Conservation (phyloP, 306 rosid genomes). For the Carpinus fangiana region DNA sequence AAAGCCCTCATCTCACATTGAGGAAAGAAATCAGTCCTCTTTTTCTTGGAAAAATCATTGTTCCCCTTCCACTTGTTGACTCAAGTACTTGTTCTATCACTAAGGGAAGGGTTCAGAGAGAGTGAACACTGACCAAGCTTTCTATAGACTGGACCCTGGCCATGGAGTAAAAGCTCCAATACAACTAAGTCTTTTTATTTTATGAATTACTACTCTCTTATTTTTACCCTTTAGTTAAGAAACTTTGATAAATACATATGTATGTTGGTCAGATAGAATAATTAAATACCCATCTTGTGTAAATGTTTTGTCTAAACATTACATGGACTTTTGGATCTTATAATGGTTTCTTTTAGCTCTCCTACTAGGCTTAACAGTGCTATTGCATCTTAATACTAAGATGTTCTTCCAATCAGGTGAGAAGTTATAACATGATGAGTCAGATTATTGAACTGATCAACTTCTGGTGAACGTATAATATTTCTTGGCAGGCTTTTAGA, state of each 20-base stretch:
- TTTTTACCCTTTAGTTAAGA: neutral
- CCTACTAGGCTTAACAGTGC: neutral
- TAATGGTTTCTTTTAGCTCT: neutral
- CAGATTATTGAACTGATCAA: neutral
- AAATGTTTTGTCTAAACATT: too few species aligned
- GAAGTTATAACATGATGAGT: neutral
- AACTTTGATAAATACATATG: too few species aligned
- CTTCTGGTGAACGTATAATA: neutral
- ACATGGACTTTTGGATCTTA: neutral
- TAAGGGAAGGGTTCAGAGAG: neutral
- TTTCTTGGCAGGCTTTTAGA: neutral
- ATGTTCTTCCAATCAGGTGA: constrained; percentile 4
- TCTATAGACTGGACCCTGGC: neutral
- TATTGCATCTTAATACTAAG: neutral
- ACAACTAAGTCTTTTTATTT: neutral
- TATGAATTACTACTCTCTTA: too few species aligned
- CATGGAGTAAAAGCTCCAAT: neutral
- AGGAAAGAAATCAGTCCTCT: neutral
- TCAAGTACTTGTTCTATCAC: neutral
- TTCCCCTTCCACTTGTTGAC: neutral
- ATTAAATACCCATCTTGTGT: too few species aligned
- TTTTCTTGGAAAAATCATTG: neutral
- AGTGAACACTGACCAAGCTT: neutral
- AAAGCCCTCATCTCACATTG: neutral
- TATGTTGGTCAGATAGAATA: too few species aligned